Conservation (phyloP, 768 basidiomycete genomes). For the Psilocybe cyanescens region DNA sequence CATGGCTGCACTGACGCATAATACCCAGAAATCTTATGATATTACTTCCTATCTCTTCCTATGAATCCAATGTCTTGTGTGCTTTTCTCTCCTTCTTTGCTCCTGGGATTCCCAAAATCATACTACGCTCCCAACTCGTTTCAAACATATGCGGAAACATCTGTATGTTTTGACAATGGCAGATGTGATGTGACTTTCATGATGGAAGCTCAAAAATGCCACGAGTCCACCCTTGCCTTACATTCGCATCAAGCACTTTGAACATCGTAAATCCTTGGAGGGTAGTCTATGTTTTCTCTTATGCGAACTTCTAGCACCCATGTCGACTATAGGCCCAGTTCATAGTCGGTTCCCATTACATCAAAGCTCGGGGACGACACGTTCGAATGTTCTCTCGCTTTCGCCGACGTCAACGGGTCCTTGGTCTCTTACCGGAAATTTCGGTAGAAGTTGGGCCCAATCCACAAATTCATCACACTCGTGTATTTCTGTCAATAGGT, state of each 20-base stretch:
- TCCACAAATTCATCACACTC: constrained; percentile 2
- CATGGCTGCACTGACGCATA: too few relatives aligned
- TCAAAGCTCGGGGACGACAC: not conserved
- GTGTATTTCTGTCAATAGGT: constrained; percentile 10
- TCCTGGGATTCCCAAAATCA: not conserved
- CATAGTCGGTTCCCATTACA: not conserved
- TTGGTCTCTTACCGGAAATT: not conserved
- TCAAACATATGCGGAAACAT: not conserved
- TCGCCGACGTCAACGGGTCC: constrained; percentile 11
- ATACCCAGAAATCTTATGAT: too few relatives aligned
- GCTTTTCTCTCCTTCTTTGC: too few relatives aligned
- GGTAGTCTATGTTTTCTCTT: not conserved
- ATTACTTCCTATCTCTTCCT: too few relatives aligned
- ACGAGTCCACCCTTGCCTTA: not conserved
- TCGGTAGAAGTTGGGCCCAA: constrained; percentile 3
- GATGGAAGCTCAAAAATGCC: not conserved
- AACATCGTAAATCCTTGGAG: not conserved
- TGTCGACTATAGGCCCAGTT: not conserved
- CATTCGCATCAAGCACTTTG: not conserved
- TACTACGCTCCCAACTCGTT: not conserved
- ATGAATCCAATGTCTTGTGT: too few relatives aligned
- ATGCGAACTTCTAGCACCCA: not conserved
- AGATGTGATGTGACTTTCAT: not conserved
- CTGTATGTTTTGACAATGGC: not conserved
- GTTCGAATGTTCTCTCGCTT: not conserved